Conservation (phyloP, 805 yeast genomes). For the Middelhovenomyces tepae region DNA sequence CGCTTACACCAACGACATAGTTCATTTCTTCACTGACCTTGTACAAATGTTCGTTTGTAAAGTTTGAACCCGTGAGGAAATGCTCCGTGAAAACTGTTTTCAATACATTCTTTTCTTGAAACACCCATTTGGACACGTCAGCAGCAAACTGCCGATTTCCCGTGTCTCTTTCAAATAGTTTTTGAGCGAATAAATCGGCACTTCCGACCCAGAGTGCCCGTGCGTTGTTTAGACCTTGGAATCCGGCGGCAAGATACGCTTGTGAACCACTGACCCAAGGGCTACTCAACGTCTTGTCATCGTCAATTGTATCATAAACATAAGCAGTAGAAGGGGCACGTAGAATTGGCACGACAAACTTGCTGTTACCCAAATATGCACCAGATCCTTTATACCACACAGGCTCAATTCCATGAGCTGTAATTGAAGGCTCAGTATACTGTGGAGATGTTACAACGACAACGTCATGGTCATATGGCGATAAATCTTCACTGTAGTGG, state of each 20-base stretch:
- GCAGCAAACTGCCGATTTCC: constrained; percentile 33
- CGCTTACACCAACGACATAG: constrained; percentile 38
- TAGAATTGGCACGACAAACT: constrained; percentile 60
- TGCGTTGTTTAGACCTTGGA: constrained; percentile 74
- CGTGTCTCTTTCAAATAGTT: constrained; percentile 18
- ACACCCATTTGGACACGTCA: constrained; percentile 59
- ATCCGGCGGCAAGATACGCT: constrained; percentile 63
- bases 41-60: constrained; percentile 37
- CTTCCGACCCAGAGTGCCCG: constrained; percentile 81
- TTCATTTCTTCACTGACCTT: constrained; percentile 65
- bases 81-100: constrained; percentile 48
- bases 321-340: constrained; percentile 58
- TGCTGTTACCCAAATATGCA: constrained; percentile 63
- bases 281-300: constrained; percentile 25
- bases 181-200: constrained; percentile 40
- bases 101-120: constrained; percentile 59
- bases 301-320: constrained; percentile 41
- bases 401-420: constrained; percentile 7
- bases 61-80: constrained; percentile 33
- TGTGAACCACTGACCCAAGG: constrained; percentile 79
- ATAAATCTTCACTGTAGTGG: constrained; percentile 23
- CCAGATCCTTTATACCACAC: constrained; percentile 46
- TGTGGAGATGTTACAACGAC: constrained; percentile 8
- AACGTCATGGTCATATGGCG: constrained; percentile 18
- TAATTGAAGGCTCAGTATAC: constrained; percentile 1